Base-by-base conservation (phyloP, 2,329 filamentous ascomycete species). In the Trichoderma oligosporum region DNA sequence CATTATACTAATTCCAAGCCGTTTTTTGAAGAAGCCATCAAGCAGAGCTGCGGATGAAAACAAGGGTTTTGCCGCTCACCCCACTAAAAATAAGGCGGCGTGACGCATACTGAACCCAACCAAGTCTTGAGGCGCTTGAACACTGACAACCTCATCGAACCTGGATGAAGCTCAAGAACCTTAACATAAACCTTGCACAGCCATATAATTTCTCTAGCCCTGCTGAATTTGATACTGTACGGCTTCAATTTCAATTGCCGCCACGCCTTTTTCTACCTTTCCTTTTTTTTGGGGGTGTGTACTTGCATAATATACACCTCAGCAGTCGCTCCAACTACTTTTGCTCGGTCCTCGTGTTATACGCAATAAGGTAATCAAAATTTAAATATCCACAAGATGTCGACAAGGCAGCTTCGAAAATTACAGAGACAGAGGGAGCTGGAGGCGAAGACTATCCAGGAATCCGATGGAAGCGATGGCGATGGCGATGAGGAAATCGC, bases 321-420 rank as follows among this genome's bases (percentile, higher is more conserved):
- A n/a, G n/a, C n/a, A n/a, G n/a, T n/a, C n/a, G n/a, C n/a, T 38
- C 22, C 20, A 7, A 24, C 2, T 20, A 12, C 12, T n/a, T n/a
- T 41, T 7, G 48, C 29, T 31, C n/a, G 12, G 14, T 41, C 8
- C 5, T 7, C 11, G 25, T 18, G 36, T 25, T 16, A 25, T 16
- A 4, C 27, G n/a, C 18, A 38, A 11, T 29, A 25, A 24, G 38
- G 31, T 33, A 38, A 29, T 11, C 27, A 27, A 14, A 11, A 20
- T 24, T 11, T 16, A 33, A 18, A 33, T 11, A 31, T 36, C 14
- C 16, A 27, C n/a, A 52, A 39, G 36, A 82, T 82, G 79, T 81
- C 79, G 18, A 80, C 71, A 56, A 71, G 79, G 45, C 79, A 82
- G 61, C 66, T 82, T 41, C 76, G 78, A 44, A 81, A 78, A 68